Evolutionary conservation across 2,329 filamentous ascomycete genomes (phyloP), one percentile per base, ranked within the genome.

Genomic region (Fusarium subtropicale): DNA sequence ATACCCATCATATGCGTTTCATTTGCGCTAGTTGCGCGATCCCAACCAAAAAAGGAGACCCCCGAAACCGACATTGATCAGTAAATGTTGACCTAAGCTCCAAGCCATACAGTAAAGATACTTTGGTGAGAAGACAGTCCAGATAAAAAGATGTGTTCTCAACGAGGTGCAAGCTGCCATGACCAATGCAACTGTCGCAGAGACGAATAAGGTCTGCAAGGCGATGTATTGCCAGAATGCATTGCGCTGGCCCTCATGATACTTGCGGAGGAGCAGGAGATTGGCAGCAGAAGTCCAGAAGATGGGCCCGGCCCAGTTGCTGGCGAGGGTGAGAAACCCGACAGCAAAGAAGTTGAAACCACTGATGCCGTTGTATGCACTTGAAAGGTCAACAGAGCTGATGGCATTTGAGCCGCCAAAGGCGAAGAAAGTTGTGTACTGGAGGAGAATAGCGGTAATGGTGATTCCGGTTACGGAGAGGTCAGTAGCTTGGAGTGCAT

Each of bases 51-150:
- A 89, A 47, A 92, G 71, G 38, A 87, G 55, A 31, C 88, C 84
- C 1, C 88, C 89, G 44, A 91, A 71, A 7, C 86, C 82, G 34
- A 94, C 73, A 77, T 95, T 94, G 44, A 95, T 83, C 38, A 86
- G 76, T 64, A 94, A 77, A 86, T 99, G 95, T 82, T 94, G 93
- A 10, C 88, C 92, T 46, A 95, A 76, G 66, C 87, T 89, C 97
- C 96, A 99, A 16, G 91, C 93, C 84, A 96, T 91, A 68, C 90
- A 92, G 78, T 97, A 99, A 71, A 99, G 81, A 79, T 94, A 98
- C 79, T 98, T 99, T 0, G 96, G 96, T 69, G 93, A 97, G 79
- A 99, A 99, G 13, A 99, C 96, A 1, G 95, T 98, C 96, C 96
- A 99, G 66, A 99, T 94, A 77, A 99, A 99, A 60, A 99, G 79